Base-by-base conservation (phyloP, 192 early-diverging fungal genomes). In the Coemansia furcata region DNA sequence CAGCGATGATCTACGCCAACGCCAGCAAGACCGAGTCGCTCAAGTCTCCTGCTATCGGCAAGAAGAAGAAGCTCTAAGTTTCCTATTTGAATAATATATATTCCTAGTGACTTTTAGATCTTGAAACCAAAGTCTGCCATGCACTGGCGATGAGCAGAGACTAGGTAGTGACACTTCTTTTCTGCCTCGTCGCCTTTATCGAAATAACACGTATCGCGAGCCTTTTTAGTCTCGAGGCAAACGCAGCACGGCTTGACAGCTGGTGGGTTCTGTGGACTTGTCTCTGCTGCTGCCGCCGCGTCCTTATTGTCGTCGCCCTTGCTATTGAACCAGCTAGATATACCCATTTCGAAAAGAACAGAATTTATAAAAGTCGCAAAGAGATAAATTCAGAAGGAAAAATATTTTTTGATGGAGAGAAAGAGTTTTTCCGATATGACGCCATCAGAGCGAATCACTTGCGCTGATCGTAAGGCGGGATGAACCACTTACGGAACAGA, bases 71-170 rank as follows among this genome's bases (percentile, higher is more conserved):
- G 65, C 72, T 79, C 36, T 74, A 64, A 15, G 62, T 9, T 2
- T 52, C 1, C 21, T 47, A 9, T 21, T 66, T 5, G 26, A 10
- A 46, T 37, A 43, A 40, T 23, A 64, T 37, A 21, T 12, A 26
- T 21, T 26, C 23, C 8, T 54, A 32, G 8, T 69, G 40, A 38
- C 26, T 44, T 7, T 36, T 75, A 92, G 65, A 96, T 89, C 71
- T 94, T 95, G 84, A 98, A 98, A n/a, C 96, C 96, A 72, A 94
- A 87, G 33, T 88, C 87, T 26, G 92, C 89, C 88, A 98, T 93
- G 79, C 96, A 98, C 65, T 89, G 82, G 64, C 90, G 85, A 76
- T 98, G 96, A 21, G 91, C 89, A 61, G 87, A 85, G 69, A 98
- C 93, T 52, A 97, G 76, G 44, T 95, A 92, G 67, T 87, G 80